Evolutionary conservation across 164 flowering plant genomes (phyloP).

Genomic region (Piper betle): DNA sequence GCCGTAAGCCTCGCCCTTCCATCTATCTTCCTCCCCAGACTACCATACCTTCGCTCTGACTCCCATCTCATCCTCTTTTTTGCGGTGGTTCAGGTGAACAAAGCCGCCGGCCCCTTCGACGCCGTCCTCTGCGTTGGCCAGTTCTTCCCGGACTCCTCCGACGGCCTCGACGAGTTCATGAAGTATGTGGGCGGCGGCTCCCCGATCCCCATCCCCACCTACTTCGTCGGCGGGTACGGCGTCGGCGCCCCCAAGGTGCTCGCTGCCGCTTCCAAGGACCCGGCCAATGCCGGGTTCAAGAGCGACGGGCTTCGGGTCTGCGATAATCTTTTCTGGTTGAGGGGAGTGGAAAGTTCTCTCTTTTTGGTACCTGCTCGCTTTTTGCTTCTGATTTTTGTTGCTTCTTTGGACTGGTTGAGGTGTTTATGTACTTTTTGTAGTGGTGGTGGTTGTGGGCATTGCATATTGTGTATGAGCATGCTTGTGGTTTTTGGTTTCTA

Average conservation of each 20-base stretch:
- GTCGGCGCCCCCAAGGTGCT: constrained; percentile 52
- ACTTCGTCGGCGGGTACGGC: constrained; percentile 91
- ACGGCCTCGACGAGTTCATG: constrained; percentile 44
- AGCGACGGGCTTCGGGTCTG: constrained; percentile 69
- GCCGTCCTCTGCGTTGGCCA: constrained; percentile 87
- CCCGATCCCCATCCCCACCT: constrained; percentile 63
- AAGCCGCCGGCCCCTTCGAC: constrained; percentile 89
- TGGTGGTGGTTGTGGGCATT: background rate
- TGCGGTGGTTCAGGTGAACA: constrained; percentile 43
- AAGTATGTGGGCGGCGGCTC: constrained; percentile 52
- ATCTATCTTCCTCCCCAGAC: constrained; percentile 5
- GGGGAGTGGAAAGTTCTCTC: constrained; percentile 76
- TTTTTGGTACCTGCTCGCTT: constrained; percentile 30
- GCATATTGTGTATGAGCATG: no score
- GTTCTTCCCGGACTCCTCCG: constrained; percentile 78
- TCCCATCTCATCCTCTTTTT: background rate
- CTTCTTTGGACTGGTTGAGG: background rate
- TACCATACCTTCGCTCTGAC: constrained; percentile 11
- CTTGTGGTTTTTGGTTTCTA: no score
- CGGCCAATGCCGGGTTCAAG: constrained; percentile 59
- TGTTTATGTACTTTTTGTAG: background rate
- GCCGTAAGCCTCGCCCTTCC: constrained; percentile 24
- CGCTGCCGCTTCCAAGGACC: constrained; percentile 29
- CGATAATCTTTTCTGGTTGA: constrained; percentile 68
- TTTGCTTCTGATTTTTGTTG: no score